A percentile compares a stretch with the other conserved stretches of the same genome.
phyloP scores from a whole-genome alignment of 1,284 basidiomycete species.

The Neonothopanus nambi region DNA sequence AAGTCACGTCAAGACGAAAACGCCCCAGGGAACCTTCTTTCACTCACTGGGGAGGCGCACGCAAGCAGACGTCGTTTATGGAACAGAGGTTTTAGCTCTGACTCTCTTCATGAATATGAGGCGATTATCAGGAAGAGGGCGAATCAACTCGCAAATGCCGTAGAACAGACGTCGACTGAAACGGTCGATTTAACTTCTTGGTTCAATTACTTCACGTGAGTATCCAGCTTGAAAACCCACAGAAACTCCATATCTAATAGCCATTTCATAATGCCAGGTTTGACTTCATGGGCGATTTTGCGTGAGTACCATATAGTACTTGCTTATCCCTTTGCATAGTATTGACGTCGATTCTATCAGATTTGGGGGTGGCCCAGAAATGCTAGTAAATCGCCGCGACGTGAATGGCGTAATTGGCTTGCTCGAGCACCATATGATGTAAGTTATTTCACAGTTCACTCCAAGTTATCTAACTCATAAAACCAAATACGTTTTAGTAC shows the following conservation, averaged over 20 bases:
- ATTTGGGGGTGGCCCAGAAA: slow-evolving; percentile 42
- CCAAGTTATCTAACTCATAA: neutral
- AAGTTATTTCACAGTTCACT: neutral
- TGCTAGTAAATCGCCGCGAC: slow-evolving; percentile 38
- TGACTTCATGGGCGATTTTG: slow-evolving; percentile 65
- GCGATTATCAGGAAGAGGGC: slow-evolving; percentile 39
- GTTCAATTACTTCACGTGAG: slow-evolving; percentile 56
- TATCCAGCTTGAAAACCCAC: too few species aligned
- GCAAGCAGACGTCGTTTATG: slow-evolving; percentile 50
- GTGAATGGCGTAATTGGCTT: slow-evolving; percentile 35
- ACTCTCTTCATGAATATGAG: slow-evolving; percentile 51
- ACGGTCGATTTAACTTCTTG: slow-evolving; percentile 43
- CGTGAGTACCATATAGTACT: too few species aligned
- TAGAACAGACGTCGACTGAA: slow-evolving; percentile 28
- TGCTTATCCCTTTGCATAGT: too few species aligned
- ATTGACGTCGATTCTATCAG: slow-evolving; percentile 23
- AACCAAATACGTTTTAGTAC: too few species aligned
- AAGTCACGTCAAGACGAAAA: slow-evolving; percentile 17
- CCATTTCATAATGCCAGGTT: too few species aligned
- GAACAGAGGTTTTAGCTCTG: slow-evolving; percentile 48
- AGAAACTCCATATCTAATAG: too few species aligned
- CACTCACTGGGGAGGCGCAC: slow-evolving; percentile 37
- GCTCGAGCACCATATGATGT: slow-evolving; percentile 33
- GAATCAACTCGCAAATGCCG: slow-evolving; percentile 36
- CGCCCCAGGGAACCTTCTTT: slow-evolving; percentile 18